Evolutionary conservation across 2,329 filamentous ascomycete species (phyloP).

Genomic region (Ophiostoma sp.): DNA sequence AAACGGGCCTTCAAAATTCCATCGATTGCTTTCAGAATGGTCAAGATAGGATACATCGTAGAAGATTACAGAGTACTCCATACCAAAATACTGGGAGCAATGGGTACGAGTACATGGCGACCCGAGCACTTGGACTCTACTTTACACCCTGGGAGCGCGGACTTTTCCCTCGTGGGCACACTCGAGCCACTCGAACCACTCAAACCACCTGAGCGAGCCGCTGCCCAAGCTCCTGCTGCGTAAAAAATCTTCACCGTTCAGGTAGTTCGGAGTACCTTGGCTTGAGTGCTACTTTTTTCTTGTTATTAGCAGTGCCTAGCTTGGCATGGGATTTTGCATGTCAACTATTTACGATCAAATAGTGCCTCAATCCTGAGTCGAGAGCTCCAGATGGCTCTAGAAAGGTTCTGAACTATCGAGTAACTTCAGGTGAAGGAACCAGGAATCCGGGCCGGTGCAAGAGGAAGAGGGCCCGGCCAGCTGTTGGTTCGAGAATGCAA

Average conservation of each 20-base stretch:
- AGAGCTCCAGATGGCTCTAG: too few species aligned
- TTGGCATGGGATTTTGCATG: background rate
- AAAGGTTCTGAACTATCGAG: too few species aligned
- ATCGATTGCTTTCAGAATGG: too few species aligned
- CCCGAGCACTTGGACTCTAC: conserved; percentile 1
- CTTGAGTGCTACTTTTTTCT: background rate
- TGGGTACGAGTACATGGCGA: background rate
- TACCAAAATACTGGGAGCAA: too few species aligned
- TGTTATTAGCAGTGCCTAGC: background rate
- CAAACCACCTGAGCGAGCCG: too few species aligned
- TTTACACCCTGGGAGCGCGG: background rate
- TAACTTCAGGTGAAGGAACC: background rate
- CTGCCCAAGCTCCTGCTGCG: background rate
- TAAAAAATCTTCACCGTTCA: conserved; percentile 1
- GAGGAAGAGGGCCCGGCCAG: background rate
- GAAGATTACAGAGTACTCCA: too few species aligned
- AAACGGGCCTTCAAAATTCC: too few species aligned
- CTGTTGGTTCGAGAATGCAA: background rate
- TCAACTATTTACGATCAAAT: too few species aligned
- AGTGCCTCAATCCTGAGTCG: too few species aligned
- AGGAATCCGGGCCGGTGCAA: background rate
- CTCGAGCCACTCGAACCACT: conserved; percentile 4
- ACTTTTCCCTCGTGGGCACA: background rate
- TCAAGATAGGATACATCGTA: too few species aligned
- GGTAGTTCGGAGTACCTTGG: background rate